Percentiles rank a stretch among this genome's conserved stretches.
Evolutionary conservation across 192 early-diverging fungal species (phyloP).

Genomic region (Cetraspora pellucida): DNA sequence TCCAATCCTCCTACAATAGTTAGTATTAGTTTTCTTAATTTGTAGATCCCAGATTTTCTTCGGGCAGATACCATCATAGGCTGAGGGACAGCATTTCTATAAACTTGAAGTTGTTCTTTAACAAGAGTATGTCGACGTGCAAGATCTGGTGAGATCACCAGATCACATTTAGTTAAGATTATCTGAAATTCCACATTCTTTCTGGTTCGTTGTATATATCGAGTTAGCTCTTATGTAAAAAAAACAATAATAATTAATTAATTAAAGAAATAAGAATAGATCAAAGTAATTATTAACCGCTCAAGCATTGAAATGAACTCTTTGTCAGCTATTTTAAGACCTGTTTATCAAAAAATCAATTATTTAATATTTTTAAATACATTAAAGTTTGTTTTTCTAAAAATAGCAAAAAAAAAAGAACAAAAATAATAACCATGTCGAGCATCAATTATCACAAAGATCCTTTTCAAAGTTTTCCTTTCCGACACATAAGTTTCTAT

Average conservation of each 20-base stretch:
- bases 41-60: slow-evolving; percentile 61
- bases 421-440: slow-evolving; percentile 58
- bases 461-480: slow-evolving; percentile 58
- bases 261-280: neutral
- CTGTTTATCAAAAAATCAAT: slow-evolving; percentile 30
- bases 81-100: slow-evolving; percentile 42
- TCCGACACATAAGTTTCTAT: slow-evolving; percentile 67
- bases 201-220: slow-evolving; percentile 26
- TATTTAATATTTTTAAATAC: neutral
- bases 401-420: neutral
- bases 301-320: slow-evolving; percentile 58
- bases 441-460: slow-evolving; percentile 78
- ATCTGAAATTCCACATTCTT: slow-evolving; percentile 52
- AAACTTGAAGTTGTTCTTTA: slow-evolving; percentile 42
- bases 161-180: slow-evolving; percentile 75
- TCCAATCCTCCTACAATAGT: slow-evolving; percentile 47
- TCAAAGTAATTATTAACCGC: slow-evolving; percentile 35
- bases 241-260: neutral
- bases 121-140: slow-evolving; percentile 63
- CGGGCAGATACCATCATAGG: slow-evolving; percentile 69
- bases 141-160: slow-evolving; percentile 61
- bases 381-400: no score
- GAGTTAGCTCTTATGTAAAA: neutral
- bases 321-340: slow-evolving; percentile 57
- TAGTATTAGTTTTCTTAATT: slow-evolving; percentile 71